Evolutionary conservation across 2,329 filamentous ascomycete genomes (phyloP), one percentile per base, ranked within the genome.

Genomic region (Paramyrothecium roridum): DNA sequence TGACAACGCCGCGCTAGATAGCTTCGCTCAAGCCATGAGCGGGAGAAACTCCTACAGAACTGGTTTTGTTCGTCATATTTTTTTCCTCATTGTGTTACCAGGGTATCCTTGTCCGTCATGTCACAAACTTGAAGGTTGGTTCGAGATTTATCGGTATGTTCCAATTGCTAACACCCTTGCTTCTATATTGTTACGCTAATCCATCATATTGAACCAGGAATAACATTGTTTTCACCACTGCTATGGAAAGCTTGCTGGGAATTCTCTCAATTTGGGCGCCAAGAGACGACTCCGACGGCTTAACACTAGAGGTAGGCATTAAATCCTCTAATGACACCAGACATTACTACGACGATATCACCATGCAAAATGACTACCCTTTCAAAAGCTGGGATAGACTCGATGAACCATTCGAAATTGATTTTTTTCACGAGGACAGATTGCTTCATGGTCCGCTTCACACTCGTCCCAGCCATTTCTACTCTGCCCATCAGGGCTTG

Each of bases 111-210:
- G 52, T 46, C 52, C 26, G 10, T 49, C 52, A 50, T 54, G 52
- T 19, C 33, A 54, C 46, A 50, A 54, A 50, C 52, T 43, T 30
- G 52, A 54, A 54, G 50, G 13, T 54, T 50, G 52, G 52, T 54
- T 54, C 43, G 52, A 54, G n/a, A 50, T 54, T 2, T 50, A 54
- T 54, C 52, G 52, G 52, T 54, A 54, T 50, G 46, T 50, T 54
- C n/a, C 47, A 54, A 26, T n/a, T 50, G 48, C 52, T n/a, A 50
- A 50, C 33, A 54, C 43, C 11, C 17, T 50, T 30, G 23, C 21
- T 40, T 54, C 6, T 6, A 30, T 30, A 10, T 6, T 30, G 26
- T 6, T 10, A 30, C 10, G 10, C 10, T 30, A 30, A 30, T 30
- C 6, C 10, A 30, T 30, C n/a, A 30, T 10, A 30, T 30, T 30